Base-by-base conservation (phyloP, 1,284 basidiomycete genomes). In the Takashimella koratensis region DNA sequence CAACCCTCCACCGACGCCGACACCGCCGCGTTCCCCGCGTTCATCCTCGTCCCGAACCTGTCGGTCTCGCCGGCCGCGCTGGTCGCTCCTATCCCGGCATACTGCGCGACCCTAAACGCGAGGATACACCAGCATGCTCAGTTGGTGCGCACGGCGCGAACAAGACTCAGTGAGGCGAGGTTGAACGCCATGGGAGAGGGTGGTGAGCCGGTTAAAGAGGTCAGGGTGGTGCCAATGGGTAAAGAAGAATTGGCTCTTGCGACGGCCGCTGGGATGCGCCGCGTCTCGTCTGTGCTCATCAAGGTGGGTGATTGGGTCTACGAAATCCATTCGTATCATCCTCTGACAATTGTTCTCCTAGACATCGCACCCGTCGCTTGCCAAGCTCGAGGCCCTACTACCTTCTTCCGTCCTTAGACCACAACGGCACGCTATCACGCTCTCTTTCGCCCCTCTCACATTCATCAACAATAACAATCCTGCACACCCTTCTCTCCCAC, bases 231-330 rank as follows among this genome's bases (percentile, higher is more conserved):
- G n/a, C 80, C 85, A 12, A 76, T 94, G 13, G 85, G 87, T 2
- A 80, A 81, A 58, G 86, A 89, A 1, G 90, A 94, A 73, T 47
- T 66, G 16, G 73, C 79, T 6, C 72, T 94, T 26, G 84, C 89
- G 1, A 79, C 80, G 43, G 77, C 81, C 2, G 64, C 87, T 13
- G 87, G 86, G 5, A 68, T 93, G 21, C 79, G 87, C 30, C 80
- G 90, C 53, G 82, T 85, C 1, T 83, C 90, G 0, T 82, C 84
- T 5, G 52, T 94, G 42, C 86, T 83, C 11, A 70, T 92, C 20
- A 76, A 78, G 56, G 84, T 85, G 68, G 66, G 79, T 70, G n/a
- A n/a, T n/a, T n/a, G n/a, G n/a, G n/a, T n/a, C n/a, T n/a, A n/a
- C n/a, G n/a, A n/a, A n/a, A n/a, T n/a, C n/a, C n/a, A n/a, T n/a